Percentiles rank a stretch among this genome's conserved stretches.
Conservation (phyloP, 1,284 basidiomycete species). For the Cryptococcus wingfieldii region DNA sequence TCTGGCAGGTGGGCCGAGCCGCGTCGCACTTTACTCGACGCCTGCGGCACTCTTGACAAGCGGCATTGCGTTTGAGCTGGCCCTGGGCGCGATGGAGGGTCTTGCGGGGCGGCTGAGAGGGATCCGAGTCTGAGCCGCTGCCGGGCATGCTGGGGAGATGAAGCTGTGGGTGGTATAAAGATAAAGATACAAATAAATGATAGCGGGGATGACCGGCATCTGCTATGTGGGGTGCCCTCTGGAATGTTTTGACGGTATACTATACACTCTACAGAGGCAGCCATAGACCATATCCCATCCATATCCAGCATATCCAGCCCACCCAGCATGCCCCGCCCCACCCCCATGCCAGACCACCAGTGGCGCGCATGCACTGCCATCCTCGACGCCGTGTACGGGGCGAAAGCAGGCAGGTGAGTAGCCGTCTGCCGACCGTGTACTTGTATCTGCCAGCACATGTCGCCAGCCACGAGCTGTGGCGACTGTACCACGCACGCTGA, state of each 20-base stretch:
- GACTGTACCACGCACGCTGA: neutral
- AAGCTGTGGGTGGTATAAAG: no score
- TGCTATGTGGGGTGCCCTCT: no score
- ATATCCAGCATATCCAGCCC: no score
- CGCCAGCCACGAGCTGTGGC: no score
- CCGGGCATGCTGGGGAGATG: neutral
- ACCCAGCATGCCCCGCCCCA: no score
- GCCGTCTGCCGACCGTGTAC: neutral
- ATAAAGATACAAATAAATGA: no score
- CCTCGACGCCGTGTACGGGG: conserved; percentile 36
- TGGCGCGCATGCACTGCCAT: conserved; percentile 42
- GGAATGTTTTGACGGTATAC: neutral
- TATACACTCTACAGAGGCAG: no score
- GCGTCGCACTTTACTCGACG: conserved; percentile 31
- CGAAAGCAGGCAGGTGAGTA: conserved; percentile 40
- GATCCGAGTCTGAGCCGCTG: neutral
- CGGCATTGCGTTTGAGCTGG: conserved; percentile 30
- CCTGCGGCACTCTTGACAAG: conserved; percentile 24
- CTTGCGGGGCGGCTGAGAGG: conserved; percentile 12
- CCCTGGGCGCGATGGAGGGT: conserved; percentile 15
- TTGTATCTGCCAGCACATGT: neutral
- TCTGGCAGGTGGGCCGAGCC: conserved; percentile 23
- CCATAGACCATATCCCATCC: neutral
- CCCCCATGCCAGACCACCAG: conserved; percentile 20
- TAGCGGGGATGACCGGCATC: neutral